These are phyloP conservation scores for Ophiocordyceps australis DNA, from an alignment of 2,329 filamentous ascomycete species.

Conservation along the genomic window DNA sequence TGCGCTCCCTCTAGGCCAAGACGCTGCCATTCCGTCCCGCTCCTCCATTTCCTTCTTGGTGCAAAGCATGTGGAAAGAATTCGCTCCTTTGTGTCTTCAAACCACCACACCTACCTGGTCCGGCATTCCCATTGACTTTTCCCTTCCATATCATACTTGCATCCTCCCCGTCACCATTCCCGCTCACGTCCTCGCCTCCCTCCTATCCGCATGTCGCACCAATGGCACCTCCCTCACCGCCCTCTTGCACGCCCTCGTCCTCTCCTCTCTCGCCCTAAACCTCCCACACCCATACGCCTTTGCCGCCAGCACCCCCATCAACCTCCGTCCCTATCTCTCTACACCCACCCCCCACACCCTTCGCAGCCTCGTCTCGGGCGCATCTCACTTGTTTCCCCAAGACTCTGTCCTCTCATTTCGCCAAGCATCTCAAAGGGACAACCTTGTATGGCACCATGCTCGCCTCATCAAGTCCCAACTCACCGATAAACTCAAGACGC, in stretches of 20 bases:
- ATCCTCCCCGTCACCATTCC: conserved; percentile 18
- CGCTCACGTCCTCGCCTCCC: conserved; percentile 6
- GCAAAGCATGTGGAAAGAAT: conserved; percentile 17
- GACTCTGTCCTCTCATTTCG: conserved; percentile 9
- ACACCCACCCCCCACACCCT: conserved; percentile 12
- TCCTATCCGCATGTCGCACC: conserved; percentile 20
- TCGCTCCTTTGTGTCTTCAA: conserved; percentile 20
- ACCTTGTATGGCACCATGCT: conserved; percentile 23
- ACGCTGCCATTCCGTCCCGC: conserved; percentile 19
- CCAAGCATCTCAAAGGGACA: conserved; percentile 5
- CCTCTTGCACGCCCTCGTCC: conserved; percentile 25
- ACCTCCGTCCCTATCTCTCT: conserved; percentile 19
- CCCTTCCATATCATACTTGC: conserved; percentile 15
- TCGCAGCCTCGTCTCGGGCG: conserved; percentile 19
- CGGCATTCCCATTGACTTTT: conserved; percentile 14
- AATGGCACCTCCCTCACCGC: conserved; percentile 27
- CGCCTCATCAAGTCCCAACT: conserved; percentile 15
- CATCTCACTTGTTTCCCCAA: conserved; percentile 12
- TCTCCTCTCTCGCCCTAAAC: conserved; percentile 19
- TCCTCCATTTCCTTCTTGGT: conserved; percentile 21
- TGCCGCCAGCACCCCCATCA: conserved; percentile 21
- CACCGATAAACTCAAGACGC: conserved; percentile 2
- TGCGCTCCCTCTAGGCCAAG: conserved; percentile 18
- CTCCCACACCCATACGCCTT: conserved; percentile 19
- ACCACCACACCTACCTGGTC: conserved; percentile 20